A percentile compares a stretch with the other conserved stretches of the same genome.
phyloP scores from a whole-genome alignment of 2,329 filamentous ascomycete species.

The Talaromyces sp. region DNA sequence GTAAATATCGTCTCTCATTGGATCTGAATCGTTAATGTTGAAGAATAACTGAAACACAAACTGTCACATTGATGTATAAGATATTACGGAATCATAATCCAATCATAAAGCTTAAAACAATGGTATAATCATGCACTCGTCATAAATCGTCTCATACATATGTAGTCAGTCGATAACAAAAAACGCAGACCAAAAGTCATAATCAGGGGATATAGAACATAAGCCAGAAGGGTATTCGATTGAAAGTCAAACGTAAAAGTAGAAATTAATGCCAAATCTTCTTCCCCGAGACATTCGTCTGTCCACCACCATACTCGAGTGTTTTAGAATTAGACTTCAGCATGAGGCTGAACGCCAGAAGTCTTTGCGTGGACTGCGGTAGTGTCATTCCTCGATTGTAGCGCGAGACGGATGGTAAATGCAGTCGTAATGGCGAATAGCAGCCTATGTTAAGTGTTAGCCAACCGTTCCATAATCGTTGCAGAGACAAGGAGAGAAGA shows the following conservation, averaged over 20 bases:
- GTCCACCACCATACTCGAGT: neutral
- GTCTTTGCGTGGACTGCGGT: slow-evolving; percentile 12
- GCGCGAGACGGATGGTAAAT: slow-evolving; percentile 16
- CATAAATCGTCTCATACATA: slow-evolving; percentile 6
- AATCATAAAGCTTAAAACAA: neutral
- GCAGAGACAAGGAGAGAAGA: slow-evolving; percentile 4
- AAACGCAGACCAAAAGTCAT: neutral
- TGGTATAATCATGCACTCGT: neutral
- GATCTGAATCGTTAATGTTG: neutral
- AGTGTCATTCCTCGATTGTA: slow-evolving; percentile 9
- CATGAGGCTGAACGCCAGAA: slow-evolving; percentile 13
- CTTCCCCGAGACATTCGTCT: too few relatives aligned
- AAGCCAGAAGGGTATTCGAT: neutral
- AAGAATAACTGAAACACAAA: neutral
- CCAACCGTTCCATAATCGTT: neutral
- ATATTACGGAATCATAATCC: neutral
- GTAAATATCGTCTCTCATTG: neutral
- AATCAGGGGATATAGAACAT: slow-evolving; percentile 6
- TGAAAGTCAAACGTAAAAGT: neutral
- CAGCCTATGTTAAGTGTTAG: slow-evolving; percentile 5
- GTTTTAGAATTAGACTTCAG: slow-evolving; percentile 5
- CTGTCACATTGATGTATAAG: neutral
- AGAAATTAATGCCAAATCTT: neutral
- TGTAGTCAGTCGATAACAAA: neutral
- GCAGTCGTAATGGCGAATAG: slow-evolving; percentile 20